Evolutionary conservation across 257 asterid genomes (phyloP).

Genomic region (Sherardia arvensis): DNA sequence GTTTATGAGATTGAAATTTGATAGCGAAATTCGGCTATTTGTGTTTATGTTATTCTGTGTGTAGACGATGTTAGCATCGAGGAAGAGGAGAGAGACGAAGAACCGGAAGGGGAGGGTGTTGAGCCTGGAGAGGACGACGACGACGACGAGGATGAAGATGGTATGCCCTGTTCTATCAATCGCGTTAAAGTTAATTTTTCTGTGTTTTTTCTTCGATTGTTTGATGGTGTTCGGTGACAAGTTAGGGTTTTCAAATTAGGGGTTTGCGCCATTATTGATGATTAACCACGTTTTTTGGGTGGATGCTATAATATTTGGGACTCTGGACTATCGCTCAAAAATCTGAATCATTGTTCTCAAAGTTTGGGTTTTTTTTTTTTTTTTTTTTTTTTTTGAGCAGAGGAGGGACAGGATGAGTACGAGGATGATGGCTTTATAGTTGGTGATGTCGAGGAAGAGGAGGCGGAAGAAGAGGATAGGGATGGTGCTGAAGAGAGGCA

Average conservation of each 20-base stretch:
- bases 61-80: conserved; percentile 58
- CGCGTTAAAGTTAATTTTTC: not conserved
- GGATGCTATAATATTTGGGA: no score
- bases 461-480: conserved; percentile 63
- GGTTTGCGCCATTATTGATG: no score
- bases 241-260: conserved; percentile 5
- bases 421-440: conserved; percentile 97
- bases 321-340: no score
- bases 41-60: not conserved
- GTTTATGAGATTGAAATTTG: not conserved
- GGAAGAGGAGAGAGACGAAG: conserved; percentile 74
- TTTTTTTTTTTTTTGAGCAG: no score
- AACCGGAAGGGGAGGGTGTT: conserved; percentile 33
- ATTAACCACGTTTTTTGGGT: not conserved
- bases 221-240: not conserved
- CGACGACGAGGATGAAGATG: conserved; percentile 89
- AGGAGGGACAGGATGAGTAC: conserved; percentile 83
- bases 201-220: not conserved
- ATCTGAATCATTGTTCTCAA: no score
- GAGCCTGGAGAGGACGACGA: conserved; percentile 59
- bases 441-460: conserved; percentile 55
- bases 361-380: no score
- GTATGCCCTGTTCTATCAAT: conserved; percentile 19
- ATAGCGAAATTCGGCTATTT: not conserved
- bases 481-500: conserved; percentile 72